Evolutionary conservation across 1,139 yeast genomes (phyloP), one percentile per base, ranked within the genome.

Genomic region (Dujonia santamariae): DNA sequence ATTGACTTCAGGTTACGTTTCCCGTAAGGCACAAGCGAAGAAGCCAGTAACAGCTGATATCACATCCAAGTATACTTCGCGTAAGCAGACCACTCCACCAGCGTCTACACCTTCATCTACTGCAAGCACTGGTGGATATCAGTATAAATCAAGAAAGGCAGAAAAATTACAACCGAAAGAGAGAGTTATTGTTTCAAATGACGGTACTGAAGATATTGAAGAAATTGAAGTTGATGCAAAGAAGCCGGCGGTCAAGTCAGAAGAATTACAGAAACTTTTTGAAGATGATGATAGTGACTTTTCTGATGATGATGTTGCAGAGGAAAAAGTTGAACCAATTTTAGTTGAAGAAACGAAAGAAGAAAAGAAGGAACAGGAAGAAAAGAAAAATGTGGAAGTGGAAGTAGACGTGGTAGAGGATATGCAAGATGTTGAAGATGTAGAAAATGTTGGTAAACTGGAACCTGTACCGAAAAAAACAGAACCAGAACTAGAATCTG

Each of bases 141-240:
- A 59, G 34, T 67, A 68, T 42, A 64, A 66, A 42, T 67, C 73
- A 2, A 48, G 74, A 18, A 68, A 68, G 36, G 26, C 46, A 13
- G 65, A 62, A 28, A 46, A 42, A 11, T 47, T 44, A 24, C 53
- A 51, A 24, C 67, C 67, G 2, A 60, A 52, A 33, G 72, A 67
- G 33, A 50, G 68, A 28, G 68, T 67, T 14, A 60, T 67, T 2
- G 49, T 61, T 7, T 60, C 72, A 1, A 38, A 38, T 26, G 45
- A 38, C 4, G 49, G 46, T 2, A 53, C 44, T 3, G 60, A 42
- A 1, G 46, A 35, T 2, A 39, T 31, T 11, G 46, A 39, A 15
- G 49, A 42, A 9, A 7, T 13, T 4, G 47, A 36, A 4, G 36
- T 19, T n/a, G 36, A 28, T n/a, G 34, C 20, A n/a, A 28, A 26